Percentiles rank a stretch among this genome's conserved stretches.
Conservation (phyloP, 2,329 filamentous ascomycete genomes). For the Exophiala sp. region DNA sequence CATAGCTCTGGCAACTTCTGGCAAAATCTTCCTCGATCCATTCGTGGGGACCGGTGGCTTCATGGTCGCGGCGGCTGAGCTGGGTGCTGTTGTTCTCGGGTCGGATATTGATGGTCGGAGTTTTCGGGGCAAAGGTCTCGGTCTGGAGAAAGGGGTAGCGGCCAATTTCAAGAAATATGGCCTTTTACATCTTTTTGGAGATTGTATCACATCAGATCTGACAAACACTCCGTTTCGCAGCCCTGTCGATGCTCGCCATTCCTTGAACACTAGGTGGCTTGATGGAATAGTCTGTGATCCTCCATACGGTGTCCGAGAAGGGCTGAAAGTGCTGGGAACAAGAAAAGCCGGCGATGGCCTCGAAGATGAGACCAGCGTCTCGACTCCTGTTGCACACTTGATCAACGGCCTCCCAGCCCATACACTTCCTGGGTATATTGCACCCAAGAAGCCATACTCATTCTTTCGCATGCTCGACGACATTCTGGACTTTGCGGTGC, state of each 20-base stretch:
- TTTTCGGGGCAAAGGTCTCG: constrained; percentile 62
- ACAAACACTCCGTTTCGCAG: constrained; percentile 75
- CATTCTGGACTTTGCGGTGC: constrained; percentile 76
- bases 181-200: constrained; percentile 63
- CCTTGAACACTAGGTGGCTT: constrained; percentile 51
- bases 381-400: constrained; percentile 35
- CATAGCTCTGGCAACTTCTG: constrained; percentile 75
- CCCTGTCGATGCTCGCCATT: constrained; percentile 31
- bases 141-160: constrained; percentile 41
- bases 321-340: constrained; percentile 78
- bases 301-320: constrained; percentile 92
- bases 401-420: constrained; percentile 68
- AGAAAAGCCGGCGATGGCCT: constrained; percentile 50
- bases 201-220: constrained; percentile 79
- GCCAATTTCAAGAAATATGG: constrained; percentile 85
- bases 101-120: constrained; percentile 92
- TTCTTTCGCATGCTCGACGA: constrained; percentile 88
- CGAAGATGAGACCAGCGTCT: background rate
- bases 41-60: constrained; percentile 96
- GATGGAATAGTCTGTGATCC: constrained; percentile 95
- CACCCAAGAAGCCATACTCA: constrained; percentile 87
- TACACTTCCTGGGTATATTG: constrained; percentile 69
- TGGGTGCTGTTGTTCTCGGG: constrained; percentile 77
- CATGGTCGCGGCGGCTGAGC: constrained; percentile 82
- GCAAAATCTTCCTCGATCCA: constrained; percentile 87